These are phyloP conservation scores for Euryodendron excelsum DNA, from an alignment of 148 eudicot species.

Conservation along the genomic window DNA sequence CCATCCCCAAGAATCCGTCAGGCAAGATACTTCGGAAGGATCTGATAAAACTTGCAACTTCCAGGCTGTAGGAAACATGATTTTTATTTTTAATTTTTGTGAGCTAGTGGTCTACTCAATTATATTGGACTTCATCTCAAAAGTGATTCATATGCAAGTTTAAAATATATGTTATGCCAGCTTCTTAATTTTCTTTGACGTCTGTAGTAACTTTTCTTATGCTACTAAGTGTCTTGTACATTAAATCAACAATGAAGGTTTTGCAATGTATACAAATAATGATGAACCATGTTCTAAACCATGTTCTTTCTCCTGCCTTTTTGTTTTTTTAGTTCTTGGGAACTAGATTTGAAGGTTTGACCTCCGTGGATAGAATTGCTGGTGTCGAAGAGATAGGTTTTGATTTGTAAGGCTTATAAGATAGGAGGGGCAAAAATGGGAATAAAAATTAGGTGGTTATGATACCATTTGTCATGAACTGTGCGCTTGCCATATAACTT, in stretches of 20 bases:
- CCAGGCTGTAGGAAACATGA: constrained; percentile 18
- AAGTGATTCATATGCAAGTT: not conserved
- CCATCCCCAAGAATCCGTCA: constrained; percentile 87
- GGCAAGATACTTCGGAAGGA: constrained; percentile 95
- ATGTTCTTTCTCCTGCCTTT: too few species aligned
- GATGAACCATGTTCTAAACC: too few species aligned
- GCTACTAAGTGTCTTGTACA: too few species aligned
- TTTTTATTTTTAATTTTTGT: not conserved
- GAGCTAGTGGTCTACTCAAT: not conserved
- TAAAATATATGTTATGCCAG: not conserved
- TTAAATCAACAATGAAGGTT: too few species aligned
- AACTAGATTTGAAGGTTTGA: too few species aligned
- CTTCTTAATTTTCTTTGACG: not conserved
- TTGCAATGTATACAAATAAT: too few species aligned
- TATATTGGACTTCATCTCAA: not conserved
- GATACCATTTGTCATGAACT: too few species aligned
- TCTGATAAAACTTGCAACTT: constrained; percentile 69
- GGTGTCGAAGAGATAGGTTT: not conserved
- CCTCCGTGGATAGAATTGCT: not conserved
- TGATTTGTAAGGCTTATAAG: not conserved
- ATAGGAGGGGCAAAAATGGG: too few species aligned
- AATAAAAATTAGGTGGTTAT: too few species aligned
- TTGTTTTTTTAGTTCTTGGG: too few species aligned
- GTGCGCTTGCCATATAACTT: too few species aligned
- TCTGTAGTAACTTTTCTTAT: too few species aligned